A percentile compares a stretch with the other conserved stretches of the same genome.
phyloP scores from a whole-genome alignment of 192 early-diverging fungal genomes.

The Backusella morwellensis region DNA sequence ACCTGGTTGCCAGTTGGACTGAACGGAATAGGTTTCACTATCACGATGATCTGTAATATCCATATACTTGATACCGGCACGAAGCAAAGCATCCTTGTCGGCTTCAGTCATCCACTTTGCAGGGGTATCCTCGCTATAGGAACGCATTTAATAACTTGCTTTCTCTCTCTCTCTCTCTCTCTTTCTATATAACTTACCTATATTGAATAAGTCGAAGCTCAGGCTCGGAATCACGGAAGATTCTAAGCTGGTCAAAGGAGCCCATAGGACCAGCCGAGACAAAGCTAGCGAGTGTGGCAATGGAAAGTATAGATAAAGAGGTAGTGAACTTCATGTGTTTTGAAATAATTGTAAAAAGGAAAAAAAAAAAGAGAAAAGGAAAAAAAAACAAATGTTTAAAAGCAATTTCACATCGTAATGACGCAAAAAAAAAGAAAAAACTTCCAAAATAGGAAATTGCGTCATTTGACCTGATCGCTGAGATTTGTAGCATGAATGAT shows the following conservation, averaged over 20 bases:
- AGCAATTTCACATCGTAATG: not conserved
- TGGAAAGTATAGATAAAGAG: conserved; percentile 3
- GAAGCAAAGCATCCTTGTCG: conserved; percentile 67
- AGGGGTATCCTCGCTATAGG: conserved; percentile 42
- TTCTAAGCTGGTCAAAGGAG: conserved; percentile 10
- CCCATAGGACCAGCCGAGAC: conserved; percentile 9
- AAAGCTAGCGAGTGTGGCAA: not conserved
- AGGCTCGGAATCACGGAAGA: conserved; percentile 12
- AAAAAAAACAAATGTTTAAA: not conserved
- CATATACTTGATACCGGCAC: conserved; percentile 71
- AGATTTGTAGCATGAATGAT: not conserved
- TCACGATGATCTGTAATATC: conserved; percentile 81
- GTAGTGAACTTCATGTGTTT: not conserved
- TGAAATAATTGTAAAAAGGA: not conserved
- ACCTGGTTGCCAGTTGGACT: conserved; percentile 9
- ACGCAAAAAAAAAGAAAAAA: not conserved
- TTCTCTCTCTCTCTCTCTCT: not conserved
- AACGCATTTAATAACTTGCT: not conserved
- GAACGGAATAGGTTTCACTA: not conserved
- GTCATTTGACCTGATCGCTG: not conserved
- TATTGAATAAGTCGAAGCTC: conserved; percentile 54
- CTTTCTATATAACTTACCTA: conserved; percentile 10
- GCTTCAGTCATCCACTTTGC: conserved; percentile 57
- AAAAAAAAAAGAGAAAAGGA: not conserved
- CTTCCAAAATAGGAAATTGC: not conserved